Conservation (phyloP, 78 protist genomes). For the slime mould (Dictyostelium discoideum) region DNA sequence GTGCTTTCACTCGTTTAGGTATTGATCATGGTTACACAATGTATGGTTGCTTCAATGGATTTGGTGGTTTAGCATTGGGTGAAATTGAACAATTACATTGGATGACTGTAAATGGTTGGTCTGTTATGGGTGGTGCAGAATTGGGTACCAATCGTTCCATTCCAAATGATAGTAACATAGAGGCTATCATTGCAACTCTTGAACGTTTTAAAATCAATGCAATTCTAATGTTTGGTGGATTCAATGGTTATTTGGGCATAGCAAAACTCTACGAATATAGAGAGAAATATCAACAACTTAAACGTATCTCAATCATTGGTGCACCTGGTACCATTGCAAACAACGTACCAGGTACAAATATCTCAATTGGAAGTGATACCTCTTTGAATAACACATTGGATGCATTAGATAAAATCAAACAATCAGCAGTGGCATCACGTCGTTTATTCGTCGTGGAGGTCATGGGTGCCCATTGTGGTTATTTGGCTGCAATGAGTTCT, state of each 20-base stretch:
- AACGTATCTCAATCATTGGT: constrained; percentile 47
- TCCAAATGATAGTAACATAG: constrained; percentile 68
- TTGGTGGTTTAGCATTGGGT: constrained; percentile 73
- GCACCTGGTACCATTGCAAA: constrained; percentile 91
- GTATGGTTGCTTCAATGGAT: constrained; percentile 76
- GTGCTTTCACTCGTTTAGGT: constrained; percentile 73
- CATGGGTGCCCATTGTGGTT: constrained; percentile 86
- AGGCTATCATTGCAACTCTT: not conserved
- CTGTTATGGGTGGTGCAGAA: constrained; percentile 84
- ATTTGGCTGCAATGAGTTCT: constrained; percentile 58
- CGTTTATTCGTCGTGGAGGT: constrained; percentile 89
- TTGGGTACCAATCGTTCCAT: constrained; percentile 84
- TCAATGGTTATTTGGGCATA: constrained; percentile 81
- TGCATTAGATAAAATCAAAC: constrained; percentile 82
- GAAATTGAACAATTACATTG: constrained; percentile 53
- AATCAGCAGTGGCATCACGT: constrained; percentile 82
- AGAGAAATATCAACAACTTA: not conserved
- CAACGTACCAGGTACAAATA: constrained; percentile 89
- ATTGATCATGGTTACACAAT: constrained; percentile 73
- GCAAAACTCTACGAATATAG: constrained; percentile 34
- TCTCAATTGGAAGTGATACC: constrained; percentile 85
- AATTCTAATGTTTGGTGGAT: constrained; percentile 88
- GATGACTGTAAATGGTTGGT: constrained; percentile 83
- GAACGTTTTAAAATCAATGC: constrained; percentile 42
- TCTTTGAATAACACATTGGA: constrained; percentile 86